A percentile compares a stretch with the other conserved stretches of the same genome.
These are phyloP conservation scores for Decorospora gaudefroyi DNA, from an alignment of 2,329 filamentous ascomycete genomes.

Conservation along the genomic window DNA sequence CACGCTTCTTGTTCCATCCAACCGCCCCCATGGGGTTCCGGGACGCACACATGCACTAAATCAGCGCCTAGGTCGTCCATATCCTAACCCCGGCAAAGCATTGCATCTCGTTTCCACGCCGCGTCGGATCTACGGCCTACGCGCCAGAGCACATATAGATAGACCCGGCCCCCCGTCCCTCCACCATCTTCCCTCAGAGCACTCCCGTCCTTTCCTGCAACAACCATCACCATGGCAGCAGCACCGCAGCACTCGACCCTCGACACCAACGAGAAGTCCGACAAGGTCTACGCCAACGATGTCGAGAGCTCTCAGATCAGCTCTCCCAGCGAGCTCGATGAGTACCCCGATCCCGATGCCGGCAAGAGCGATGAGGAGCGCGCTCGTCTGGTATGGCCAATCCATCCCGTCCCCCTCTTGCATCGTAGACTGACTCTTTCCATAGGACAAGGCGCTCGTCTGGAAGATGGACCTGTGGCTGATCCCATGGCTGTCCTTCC, in stretches of 20 bases:
- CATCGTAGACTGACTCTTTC: constrained; percentile 18
- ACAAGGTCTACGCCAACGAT: constrained; percentile 32
- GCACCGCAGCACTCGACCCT: constrained; percentile 33
- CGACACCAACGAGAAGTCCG: constrained; percentile 31
- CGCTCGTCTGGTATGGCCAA: constrained; percentile 42
- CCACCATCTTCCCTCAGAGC: constrained; percentile 21
- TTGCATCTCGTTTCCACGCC: constrained; percentile 17
- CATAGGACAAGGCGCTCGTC: constrained; percentile 45
- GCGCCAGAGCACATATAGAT: constrained; percentile 40
- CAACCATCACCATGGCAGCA: constrained; percentile 35
- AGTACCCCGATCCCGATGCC: constrained; percentile 42
- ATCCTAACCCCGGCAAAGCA: constrained; percentile 14
- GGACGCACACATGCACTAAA: too few relatives aligned
- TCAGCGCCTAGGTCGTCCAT: too few relatives aligned
- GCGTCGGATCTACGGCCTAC: constrained; percentile 12
- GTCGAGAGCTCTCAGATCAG: constrained; percentile 34
- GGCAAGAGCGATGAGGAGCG: constrained; percentile 45
- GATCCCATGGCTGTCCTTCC: constrained; percentile 49
- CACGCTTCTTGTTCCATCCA: constrained; percentile 37
- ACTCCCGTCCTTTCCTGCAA: constrained; percentile 18
- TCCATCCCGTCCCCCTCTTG: neutral
- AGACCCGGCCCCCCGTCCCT: constrained; percentile 25
- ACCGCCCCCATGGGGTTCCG: constrained; percentile 46
- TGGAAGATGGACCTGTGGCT: constrained; percentile 51
- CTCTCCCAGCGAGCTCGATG: constrained; percentile 36